Base-by-base conservation (phyloP, 2,329 filamentous ascomycete species). In the Diaporthe citrichinensis region DNA sequence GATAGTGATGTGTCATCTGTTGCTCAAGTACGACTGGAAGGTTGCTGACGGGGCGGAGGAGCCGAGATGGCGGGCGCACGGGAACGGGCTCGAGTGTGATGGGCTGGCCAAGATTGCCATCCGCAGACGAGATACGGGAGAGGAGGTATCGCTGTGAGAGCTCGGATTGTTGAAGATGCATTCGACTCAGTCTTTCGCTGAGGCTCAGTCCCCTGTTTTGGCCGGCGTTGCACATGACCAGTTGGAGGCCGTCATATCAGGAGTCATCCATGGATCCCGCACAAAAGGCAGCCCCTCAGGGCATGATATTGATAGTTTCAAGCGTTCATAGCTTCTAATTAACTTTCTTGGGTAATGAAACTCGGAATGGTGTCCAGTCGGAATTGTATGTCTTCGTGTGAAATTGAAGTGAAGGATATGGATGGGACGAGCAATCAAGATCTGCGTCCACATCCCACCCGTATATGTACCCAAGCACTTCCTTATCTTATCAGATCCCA, bases 1-100 rank as follows among this genome's bases (percentile, higher is more conserved):
- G 81, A 76, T 84, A 20, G 74, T 78, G 17, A 69, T 84, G 51
- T 75, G 77, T 20, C 78, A 81, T 36, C 41, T 84, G 8, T 34
- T 84, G 44, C 68, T 83, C 59, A 81, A 80, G 74, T 83, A 83
- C 61, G 82, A 84, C 71, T 77, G 73, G 74, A 75, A 73, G 28
- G 36, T 79, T 8, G 61, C 74, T 0, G 76, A 76, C 23, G 78
- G 76, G 9, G 71, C 44, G n/a, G 57, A 41, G 9, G 17, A 53
- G 49, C 71, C 71, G n/a, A 49, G n/a, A 10, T 62, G 44, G 44
- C 41, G 9, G 17, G 57, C 71, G 17, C 20, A 31, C 4, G 71
- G 57, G 57, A 72, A 72, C 34, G 12, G 4, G n/a, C 23, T 65
- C 9, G 71, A 55, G 9, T 62, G 57, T 34, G 71, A 65, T n/a